Conservation (phyloP, 2,329 filamentous ascomycete genomes). For the Thermoascus crustaceus region DNA sequence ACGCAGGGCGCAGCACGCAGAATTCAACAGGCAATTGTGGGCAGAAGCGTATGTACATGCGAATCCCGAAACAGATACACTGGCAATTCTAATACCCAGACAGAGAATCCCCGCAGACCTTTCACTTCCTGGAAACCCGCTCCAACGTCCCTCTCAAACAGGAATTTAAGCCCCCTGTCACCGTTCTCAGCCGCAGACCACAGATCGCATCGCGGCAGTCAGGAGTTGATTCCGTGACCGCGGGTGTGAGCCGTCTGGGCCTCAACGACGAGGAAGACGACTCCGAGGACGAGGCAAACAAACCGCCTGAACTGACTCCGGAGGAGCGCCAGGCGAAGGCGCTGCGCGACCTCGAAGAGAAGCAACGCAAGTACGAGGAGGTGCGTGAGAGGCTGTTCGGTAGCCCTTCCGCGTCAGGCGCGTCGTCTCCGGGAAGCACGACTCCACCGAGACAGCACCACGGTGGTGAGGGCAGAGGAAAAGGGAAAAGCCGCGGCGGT, state of each 20-base stretch:
- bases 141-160: conserved; percentile 56
- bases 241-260: conserved; percentile 40
- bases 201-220: conserved; percentile 53
- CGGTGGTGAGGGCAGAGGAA: conserved; percentile 29
- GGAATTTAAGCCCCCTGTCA: conserved; percentile 74
- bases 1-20: conserved; percentile 68
- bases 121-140: conserved; percentile 64
- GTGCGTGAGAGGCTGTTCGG: conserved; percentile 82
- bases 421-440: conserved; percentile 54
- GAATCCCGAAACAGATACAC: conserved; percentile 1
- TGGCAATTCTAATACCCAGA: conserved; percentile 1
- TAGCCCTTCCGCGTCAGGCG: conserved; percentile 44
- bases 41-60: conserved; percentile 61
- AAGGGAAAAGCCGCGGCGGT: conserved; percentile 44
- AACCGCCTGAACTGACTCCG: conserved; percentile 56
- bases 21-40: conserved; percentile 81
- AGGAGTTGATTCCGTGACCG: conserved; percentile 36
- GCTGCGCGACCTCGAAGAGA: conserved; percentile 74
- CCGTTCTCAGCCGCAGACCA: conserved; percentile 77
- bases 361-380: conserved; percentile 83
- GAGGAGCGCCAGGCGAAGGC: conserved; percentile 74
- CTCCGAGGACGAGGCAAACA: conserved; percentile 54
- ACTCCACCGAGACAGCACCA: conserved; percentile 48
- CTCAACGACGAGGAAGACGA: conserved; percentile 50
- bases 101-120: conserved; percentile 66